Percentiles rank a stretch among this genome's conserved stretches.
Evolutionary conservation across 2,329 filamentous ascomycete species (phyloP).

Genomic region (Cercospora sp.): DNA sequence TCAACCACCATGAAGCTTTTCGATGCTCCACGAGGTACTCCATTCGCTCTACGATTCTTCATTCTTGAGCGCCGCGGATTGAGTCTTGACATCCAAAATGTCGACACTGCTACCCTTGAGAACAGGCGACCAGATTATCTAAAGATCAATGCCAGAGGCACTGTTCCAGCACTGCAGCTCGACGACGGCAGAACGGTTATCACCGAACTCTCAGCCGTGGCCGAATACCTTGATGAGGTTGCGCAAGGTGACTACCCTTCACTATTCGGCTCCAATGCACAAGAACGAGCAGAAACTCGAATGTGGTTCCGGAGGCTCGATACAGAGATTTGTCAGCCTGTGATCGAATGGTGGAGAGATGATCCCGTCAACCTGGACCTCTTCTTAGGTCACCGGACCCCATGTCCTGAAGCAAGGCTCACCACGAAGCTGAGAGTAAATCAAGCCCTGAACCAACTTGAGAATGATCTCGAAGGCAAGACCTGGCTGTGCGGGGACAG

Average conservation of each 20-base stretch:
- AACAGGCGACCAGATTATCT: background rate
- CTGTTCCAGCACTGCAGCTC: background rate
- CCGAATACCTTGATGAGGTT: background rate
- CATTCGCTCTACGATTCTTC: background rate
- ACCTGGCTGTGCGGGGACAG: background rate
- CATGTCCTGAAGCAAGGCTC: background rate
- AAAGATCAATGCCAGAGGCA: background rate
- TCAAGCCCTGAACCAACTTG: constrained; percentile 2
- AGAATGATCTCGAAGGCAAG: background rate
- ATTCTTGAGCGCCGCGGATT: background rate
- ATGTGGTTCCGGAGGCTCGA: background rate
- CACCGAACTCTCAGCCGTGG: background rate
- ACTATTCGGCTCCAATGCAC: background rate
- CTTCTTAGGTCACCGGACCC: background rate
- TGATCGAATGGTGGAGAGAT: background rate
- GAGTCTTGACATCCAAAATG: background rate
- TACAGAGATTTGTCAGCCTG: background rate
- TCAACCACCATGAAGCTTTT: background rate
- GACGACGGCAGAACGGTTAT: background rate
- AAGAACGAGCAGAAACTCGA: background rate
- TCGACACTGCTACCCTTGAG: background rate
- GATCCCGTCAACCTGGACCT: background rate
- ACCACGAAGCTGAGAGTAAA: background rate
- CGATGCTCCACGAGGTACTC: background rate
- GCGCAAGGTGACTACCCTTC: background rate